A percentile compares a stretch with the other conserved stretches of the same genome.
Conservation (phyloP, 2,329 filamentous ascomycete species). For the Calonectria leucothoes region DNA sequence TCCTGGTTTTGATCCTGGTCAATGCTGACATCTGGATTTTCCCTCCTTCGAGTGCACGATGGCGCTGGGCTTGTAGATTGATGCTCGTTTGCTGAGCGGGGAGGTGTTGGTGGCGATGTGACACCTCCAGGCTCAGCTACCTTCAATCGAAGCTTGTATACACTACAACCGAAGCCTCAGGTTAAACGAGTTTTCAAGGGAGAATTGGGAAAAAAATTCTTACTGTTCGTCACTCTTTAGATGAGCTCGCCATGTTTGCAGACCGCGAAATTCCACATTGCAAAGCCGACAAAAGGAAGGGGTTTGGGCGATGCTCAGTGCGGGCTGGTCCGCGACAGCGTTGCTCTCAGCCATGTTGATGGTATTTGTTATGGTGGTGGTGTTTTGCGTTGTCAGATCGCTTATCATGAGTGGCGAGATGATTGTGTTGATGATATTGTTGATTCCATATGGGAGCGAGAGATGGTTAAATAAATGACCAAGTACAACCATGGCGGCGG, state of each 20-base stretch:
- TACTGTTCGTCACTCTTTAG: constrained; percentile 40
- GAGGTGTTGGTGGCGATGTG: constrained; percentile 17
- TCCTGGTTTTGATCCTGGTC: neutral
- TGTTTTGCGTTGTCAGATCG: neutral
- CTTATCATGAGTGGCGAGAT: neutral
- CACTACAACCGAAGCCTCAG: constrained; percentile 23
- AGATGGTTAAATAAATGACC: neutral
- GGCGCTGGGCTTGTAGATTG: neutral
- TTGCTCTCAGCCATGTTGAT: neutral
- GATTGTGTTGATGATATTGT: neutral
- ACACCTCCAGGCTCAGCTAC: constrained; percentile 33
- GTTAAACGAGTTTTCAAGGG: neutral
- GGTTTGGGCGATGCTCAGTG: constrained; percentile 6
- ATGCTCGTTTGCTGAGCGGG: neutral
- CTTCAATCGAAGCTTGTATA: constrained; percentile 38
- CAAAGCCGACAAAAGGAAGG: constrained; percentile 37
- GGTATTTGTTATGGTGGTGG: neutral
- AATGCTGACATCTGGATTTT: neutral
- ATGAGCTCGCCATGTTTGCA: constrained; percentile 34
- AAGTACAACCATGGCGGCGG: neutral
- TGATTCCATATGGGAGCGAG: neutral
- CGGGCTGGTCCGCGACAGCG: neutral
- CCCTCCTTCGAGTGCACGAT: neutral
- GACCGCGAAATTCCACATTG: constrained; percentile 26
- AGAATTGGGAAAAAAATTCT: neutral